Evolutionary conservation across 345 rosid species (phyloP).

Genomic region (Gossypium bickii): DNA sequence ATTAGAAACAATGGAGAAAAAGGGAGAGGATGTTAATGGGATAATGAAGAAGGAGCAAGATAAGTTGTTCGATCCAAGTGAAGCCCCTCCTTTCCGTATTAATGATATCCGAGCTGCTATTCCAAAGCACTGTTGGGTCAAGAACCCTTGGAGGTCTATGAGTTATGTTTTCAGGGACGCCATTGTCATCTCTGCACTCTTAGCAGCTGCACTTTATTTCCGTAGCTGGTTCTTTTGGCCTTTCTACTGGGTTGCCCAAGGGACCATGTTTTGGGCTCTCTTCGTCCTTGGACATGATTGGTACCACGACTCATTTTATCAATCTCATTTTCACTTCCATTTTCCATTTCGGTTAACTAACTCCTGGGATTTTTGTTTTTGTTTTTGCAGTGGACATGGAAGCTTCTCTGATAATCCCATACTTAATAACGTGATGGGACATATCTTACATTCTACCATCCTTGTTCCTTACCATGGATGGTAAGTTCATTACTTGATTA

Average conservation of each 20-base stretch:
- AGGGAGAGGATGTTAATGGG: conserved; percentile 1
- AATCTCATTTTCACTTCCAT: background rate
- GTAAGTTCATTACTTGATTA: conserved; percentile 27
- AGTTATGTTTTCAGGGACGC: conserved; percentile 66
- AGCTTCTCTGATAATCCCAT: conserved; percentile 63
- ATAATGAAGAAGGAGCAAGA: conserved; percentile 22
- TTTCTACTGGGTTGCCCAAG: conserved; percentile 68
- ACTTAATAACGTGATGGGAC: conserved; percentile 60
- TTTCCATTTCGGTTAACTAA: background rate
- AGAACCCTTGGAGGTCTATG: conserved; percentile 62
- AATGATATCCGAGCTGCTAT: conserved; percentile 69
- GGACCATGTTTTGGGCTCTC: conserved; percentile 85
- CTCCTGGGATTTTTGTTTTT: background rate
- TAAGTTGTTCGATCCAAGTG: conserved; percentile 55
- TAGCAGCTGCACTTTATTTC: conserved; percentile 40
- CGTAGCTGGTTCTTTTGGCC: conserved; percentile 60
- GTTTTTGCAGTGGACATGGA: conserved; percentile 66
- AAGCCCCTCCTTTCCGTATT: conserved; percentile 61
- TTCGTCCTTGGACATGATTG: conserved; percentile 94
- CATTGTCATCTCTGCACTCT: conserved; percentile 39
- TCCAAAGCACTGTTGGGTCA: conserved; percentile 73
- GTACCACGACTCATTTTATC: conserved; percentile 7
- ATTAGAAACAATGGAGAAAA: conserved; percentile 4
- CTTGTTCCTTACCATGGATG: conserved; percentile 94
- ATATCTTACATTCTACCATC: conserved; percentile 66